Evolutionary conservation across 495 filamentous ascomycete genomes (phyloP).

Genomic region (Penicillium alfredii): DNA sequence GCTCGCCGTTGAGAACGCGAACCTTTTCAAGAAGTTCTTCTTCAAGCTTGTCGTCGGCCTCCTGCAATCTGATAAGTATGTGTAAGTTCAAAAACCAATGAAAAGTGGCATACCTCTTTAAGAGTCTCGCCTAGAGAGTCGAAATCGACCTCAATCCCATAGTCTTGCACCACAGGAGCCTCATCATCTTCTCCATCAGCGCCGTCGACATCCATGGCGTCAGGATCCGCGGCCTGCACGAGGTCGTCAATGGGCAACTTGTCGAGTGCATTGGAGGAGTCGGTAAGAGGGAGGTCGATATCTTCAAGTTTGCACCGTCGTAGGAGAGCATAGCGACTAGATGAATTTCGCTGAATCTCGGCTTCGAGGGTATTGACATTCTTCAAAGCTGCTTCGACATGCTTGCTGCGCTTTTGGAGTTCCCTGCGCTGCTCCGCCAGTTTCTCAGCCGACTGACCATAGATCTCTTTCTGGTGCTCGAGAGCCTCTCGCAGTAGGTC

Average conservation of each 20-base stretch:
- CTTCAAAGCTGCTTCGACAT: conserved; percentile 73
- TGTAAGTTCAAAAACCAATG: neutral
- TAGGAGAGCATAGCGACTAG: conserved; percentile 74
- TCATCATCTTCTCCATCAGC: conserved; percentile 40
- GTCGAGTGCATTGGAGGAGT: conserved; percentile 70
- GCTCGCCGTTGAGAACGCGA: conserved; percentile 60
- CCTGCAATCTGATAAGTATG: conserved; percentile 40
- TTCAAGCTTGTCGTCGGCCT: conserved; percentile 64
- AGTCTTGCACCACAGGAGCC: conserved; percentile 61
- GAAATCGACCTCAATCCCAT: conserved; percentile 91
- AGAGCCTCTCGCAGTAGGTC: conserved; percentile 68
- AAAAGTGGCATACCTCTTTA: conserved; percentile 54
- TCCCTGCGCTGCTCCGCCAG: conserved; percentile 78
- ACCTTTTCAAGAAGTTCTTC: conserved; percentile 77
- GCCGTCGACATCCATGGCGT: conserved; percentile 86
- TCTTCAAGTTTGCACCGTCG: conserved; percentile 91
- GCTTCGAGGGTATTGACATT: conserved; percentile 72
- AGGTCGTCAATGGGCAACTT: conserved; percentile 82
- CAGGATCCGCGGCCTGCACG: conserved; percentile 57
- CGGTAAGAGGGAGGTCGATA: conserved; percentile 73
- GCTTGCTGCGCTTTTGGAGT: conserved; percentile 74
- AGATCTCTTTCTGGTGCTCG: conserved; percentile 57
- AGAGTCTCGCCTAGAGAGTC: conserved; percentile 79
- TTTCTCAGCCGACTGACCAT: conserved; percentile 63
- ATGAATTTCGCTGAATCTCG: conserved; percentile 74